Base-by-base conservation (phyloP, 148 eudicot genomes). In the Drosera capensis region DNA sequence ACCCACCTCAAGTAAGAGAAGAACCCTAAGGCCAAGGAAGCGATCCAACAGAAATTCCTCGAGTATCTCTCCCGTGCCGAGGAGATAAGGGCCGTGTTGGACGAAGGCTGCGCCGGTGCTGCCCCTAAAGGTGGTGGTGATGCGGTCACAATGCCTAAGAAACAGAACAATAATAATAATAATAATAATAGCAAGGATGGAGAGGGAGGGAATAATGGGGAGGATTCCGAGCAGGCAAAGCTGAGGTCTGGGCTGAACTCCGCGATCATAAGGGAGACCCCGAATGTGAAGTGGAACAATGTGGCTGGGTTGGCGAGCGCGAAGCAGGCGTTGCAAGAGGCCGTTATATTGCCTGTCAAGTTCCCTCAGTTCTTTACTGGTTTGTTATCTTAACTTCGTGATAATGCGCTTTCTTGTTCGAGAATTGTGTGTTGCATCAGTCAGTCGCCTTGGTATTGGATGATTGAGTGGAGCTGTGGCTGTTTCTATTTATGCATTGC, bases 231-330 rank as follows among this genome's bases (percentile, higher is more conserved):
- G 66, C 70, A 86, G 72, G 59, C 65, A 0, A 90, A 90, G 66
- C 60, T 90, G 14, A 38, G 93, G 56, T 57, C 99, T 2, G 99
- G 99, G 48, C 46, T 90, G 57, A 73, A 90, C 40, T 84, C 95
- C 9, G 99, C 99, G 25, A 90, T 90, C 28, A 52, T 90, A 8
- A 68, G 95, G 62, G 99, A 90, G 62, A 90, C 84, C 59, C 99
- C 99, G 0, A 90, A 90, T 64, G 77, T 90, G 3, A 90, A 90
- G 74, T 90, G 99, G 99, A 80, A 48, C 44, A 93, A 90, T 54
- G 99, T 90, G 2, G 95, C 99, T 9, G 99, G 99, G 16, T 60
- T 90, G 46, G 99, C 84, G 59, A 81, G 95, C 36, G 99, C 99
- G 0, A 90, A 90, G 67, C 99, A 90, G 64, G 82, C 99, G 5